Base-by-base conservation (phyloP, 352 stramenopile species). In the Phytophthora pistaciae region DNA sequence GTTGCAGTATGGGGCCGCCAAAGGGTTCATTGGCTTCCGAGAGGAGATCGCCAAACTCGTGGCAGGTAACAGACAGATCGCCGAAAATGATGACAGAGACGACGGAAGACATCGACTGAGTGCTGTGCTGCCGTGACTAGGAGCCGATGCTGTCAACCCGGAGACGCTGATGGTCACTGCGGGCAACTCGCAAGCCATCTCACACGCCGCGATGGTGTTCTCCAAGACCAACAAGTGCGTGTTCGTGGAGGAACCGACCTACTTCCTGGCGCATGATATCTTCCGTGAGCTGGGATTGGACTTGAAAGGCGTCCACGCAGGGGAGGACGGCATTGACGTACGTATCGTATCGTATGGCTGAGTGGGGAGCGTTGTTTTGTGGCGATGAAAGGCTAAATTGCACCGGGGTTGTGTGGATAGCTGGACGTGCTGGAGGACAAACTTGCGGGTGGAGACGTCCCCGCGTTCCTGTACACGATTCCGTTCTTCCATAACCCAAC, bases 401-500 rank as follows among this genome's bases (percentile, higher is more conserved):
- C n/a, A 14, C 16, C 9, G 40, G 36, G 36, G 11, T 18, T 60
- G 29, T 18, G 38, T 44, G 20, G 63, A n/a, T 69, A 93, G 85
- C 60, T 93, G 10, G 75, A 91, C 38, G 74, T 77, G 52, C 65
- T 99, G 4, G 91, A 98, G 74, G 66, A 75, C 11, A 80, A 89
- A 1, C 74, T 97, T 18, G 14, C 73, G 14, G 54, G 59, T 16
- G 89, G 87, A 20, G 80, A 91, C 49, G 60, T 92, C 10, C 95
- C 94, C 18, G 92, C 91, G 71, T 91, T 98, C 53, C 77, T 98
- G 42, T 99, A 99, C 77, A 94, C 94, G 11, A 93, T 99, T 21
- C 93, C 96, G 31, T 97, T 92, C 58, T 96, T 97, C 75, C 94
- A 98, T 58, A 99, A 99, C 83, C 96, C 96, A 2, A 98, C 95